Percentiles rank a stretch among this genome's conserved stretches.
Evolutionary conservation across 768 basidiomycete genomes (phyloP).

Genomic region (Galerina marginata): DNA sequence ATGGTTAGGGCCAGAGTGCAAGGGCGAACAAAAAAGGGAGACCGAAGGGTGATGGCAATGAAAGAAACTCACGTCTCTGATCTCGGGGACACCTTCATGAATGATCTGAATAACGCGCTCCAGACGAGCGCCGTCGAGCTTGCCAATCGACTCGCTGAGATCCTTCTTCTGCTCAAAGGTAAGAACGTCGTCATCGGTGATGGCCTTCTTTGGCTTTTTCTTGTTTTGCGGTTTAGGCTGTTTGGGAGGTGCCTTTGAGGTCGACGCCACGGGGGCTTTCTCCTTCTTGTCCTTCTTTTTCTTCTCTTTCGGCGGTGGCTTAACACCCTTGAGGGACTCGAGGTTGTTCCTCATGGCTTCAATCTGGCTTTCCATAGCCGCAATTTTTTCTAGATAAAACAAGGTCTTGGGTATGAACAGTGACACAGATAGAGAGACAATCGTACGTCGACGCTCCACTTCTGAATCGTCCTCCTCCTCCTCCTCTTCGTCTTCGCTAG

Average conservation of each 20-base stretch:
- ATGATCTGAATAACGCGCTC: conserved; percentile 95
- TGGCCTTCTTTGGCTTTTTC: conserved; percentile 70
- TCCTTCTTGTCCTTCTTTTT: conserved; percentile 74
- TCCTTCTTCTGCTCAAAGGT: conserved; percentile 99
- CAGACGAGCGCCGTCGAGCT: conserved; percentile 81
- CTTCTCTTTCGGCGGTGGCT: conserved; percentile 60
- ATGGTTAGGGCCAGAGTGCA: conserved; percentile 22
- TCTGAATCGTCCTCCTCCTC: conserved; percentile 73
- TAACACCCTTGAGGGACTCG: conserved; percentile 61
- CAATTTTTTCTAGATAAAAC: conserved; percentile 59
- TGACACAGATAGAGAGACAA: conserved; percentile 16
- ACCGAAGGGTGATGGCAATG: conserved; percentile 14
- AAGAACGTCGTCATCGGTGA: conserved; percentile 80
- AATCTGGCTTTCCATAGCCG: conserved; percentile 81
- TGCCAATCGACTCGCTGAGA: conserved; percentile 90
- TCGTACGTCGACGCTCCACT: conserved; percentile 72
- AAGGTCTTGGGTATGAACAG: conserved; percentile 4
- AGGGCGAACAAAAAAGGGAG: conserved; percentile 8
- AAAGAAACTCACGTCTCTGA: conserved; percentile 77
- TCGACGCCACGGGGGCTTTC: conserved; percentile 61
- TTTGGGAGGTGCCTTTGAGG: conserved; percentile 65
- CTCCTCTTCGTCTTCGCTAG: conserved; percentile 54
- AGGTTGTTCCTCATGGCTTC: conserved; percentile 77
- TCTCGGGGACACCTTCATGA: conserved; percentile 91
- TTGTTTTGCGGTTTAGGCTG: conserved; percentile 53